Base-by-base conservation (phyloP, 129 eudicot species). In the Lactuca saligna region DNA sequence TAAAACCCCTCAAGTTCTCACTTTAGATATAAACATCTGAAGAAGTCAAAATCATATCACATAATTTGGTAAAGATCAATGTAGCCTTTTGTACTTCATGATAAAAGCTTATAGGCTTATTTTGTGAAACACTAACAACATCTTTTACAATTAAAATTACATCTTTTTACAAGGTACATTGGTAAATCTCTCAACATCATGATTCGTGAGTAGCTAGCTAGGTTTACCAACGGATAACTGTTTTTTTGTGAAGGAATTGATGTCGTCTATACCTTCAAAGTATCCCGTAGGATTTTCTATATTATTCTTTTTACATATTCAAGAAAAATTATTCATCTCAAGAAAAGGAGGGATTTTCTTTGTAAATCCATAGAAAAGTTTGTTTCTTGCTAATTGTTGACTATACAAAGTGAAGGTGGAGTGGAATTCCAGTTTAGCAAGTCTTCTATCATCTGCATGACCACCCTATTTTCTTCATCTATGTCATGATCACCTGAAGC, bases 401-500 rank as follows among this genome's bases (percentile, higher is more conserved):
- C 74, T 68, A 50, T 75, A 75, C 75, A 69, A 16, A 72, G 76
- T 63, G 80, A 73, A 73, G 82, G 86, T 67, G 77, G 67, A 35
- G 77, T 48, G n/a, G 77, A 73, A 59, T 84, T 73, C 86, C 90
- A 85, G 6, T 81, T 71, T 31, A 85, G 90, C 66, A 81, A 55
- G 32, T 81, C 85, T 73, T 81, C 85, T 33, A 81, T 81, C 85
- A 81, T 81, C 57, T 81, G 85, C 85, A 81, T 76, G 0, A 78
- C 85, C 51, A 55, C 66, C 32, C 57, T 81, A 62, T 78, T 78
- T 66, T 78, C 82, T 57, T 71, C 82, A 78, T 78, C 82, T 49
- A 51, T 78, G 65, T 56, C 81, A 46, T 25, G 72, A 63, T 71
- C 77, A 46, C 61, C 46, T 2, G 60, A 32, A 17, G 64, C 81